A percentile compares a stretch with the other conserved stretches of the same genome.
Evolutionary conservation across 352 stramenopile genomes (phyloP).

Genomic region (Globisporangium canariense): DNA sequence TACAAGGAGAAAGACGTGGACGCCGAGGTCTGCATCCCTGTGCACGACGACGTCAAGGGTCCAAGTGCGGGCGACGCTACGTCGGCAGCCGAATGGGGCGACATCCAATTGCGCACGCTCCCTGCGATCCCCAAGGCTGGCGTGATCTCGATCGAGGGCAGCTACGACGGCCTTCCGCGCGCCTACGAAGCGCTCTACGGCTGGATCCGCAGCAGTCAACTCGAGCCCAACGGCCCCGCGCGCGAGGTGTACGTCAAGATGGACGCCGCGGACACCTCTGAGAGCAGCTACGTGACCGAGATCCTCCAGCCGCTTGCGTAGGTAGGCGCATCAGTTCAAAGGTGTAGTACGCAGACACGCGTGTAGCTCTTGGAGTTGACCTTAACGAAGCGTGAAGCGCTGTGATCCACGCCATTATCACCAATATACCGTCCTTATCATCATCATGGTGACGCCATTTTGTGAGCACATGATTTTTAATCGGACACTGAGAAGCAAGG

Average conservation of each 20-base stretch:
- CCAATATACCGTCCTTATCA: too few species aligned
- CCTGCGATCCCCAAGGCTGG: slow-evolving; percentile 24
- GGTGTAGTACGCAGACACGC: too few species aligned
- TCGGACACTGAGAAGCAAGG: too few species aligned
- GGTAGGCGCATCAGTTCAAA: neutral
- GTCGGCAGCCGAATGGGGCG: slow-evolving; percentile 1
- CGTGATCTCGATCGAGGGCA: slow-evolving; percentile 31
- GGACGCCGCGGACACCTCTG: neutral
- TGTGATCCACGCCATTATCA: too few species aligned
- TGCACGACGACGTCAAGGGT: slow-evolving; percentile 21
- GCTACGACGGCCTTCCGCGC: slow-evolving; percentile 21
- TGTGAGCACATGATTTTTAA: too few species aligned
- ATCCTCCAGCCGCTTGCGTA: slow-evolving; percentile 3
- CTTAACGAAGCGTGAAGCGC: too few species aligned
- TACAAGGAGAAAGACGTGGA: slow-evolving; percentile 45
- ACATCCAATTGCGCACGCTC: slow-evolving; percentile 25
- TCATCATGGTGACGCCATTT: too few species aligned
- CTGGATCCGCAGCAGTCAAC: neutral
- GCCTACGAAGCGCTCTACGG: slow-evolving; percentile 8
- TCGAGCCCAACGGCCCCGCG: neutral
- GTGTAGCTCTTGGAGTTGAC: too few species aligned
- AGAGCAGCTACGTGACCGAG: slow-evolving; percentile 9
- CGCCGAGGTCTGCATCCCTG: slow-evolving; percentile 46
- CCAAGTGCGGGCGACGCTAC: slow-evolving; percentile 6
- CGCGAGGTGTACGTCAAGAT: slow-evolving; percentile 7